phyloP scores from a whole-genome alignment of 345 rosid species.

The Erodium maritimum region DNA sequence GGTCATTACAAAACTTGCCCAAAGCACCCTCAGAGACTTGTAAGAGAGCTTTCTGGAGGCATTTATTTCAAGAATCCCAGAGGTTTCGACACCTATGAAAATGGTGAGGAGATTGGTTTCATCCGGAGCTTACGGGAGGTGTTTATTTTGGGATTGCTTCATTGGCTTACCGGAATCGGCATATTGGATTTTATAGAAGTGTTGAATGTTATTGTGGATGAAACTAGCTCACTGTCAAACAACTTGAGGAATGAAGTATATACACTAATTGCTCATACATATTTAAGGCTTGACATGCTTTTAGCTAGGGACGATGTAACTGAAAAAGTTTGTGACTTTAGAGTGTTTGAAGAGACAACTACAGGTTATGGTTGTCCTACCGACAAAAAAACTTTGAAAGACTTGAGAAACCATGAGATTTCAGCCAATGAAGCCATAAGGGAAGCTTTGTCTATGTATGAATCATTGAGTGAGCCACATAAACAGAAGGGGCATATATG shows the following conservation, averaged over 20 bases:
- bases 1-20: no score
- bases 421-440: constrained; percentile 85
- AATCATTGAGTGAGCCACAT: constrained; percentile 63
- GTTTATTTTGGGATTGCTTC: no score
- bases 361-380: constrained; percentile 7
- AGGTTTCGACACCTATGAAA: no score
- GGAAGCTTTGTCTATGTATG: constrained; percentile 75
- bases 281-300: constrained; percentile 83
- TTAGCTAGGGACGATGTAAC: constrained; percentile 57
- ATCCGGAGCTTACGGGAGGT: no score
- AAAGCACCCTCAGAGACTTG: no score
- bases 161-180: no score
- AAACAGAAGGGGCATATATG: constrained; percentile 86
- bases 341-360: constrained; percentile 22
- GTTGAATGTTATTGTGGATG: constrained; percentile 30
- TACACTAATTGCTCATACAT: constrained; percentile 83
- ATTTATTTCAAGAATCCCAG: no score
- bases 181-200: no score
- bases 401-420: constrained; percentile 44
- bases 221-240: constrained; percentile 22
- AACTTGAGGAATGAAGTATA: constrained; percentile 52
- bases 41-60: no score
- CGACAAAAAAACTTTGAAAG: constrained; percentile 26
- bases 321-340: constrained; percentile 42
- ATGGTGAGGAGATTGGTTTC: no score